phyloP scores from a whole-genome alignment of 1,284 basidiomycete species.

The Ustilago xerochloae region DNA sequence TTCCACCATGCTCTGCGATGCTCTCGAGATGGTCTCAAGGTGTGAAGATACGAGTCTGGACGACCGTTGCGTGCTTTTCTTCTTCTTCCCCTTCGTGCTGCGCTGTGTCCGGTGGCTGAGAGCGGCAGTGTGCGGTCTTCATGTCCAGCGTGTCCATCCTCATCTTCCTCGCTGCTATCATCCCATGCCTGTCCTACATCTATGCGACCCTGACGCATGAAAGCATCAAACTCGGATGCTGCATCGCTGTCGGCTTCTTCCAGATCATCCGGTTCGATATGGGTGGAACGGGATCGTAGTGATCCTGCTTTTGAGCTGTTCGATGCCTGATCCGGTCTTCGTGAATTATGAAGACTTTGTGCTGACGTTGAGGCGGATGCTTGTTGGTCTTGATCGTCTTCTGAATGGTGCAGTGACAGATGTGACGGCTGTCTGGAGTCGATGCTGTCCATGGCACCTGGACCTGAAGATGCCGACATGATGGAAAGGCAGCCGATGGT shows the following conservation, averaged over 20 bases:
- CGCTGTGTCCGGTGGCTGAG: slow-evolving; percentile 19
- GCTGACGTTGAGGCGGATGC: not conserved
- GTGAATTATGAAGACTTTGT: not conserved
- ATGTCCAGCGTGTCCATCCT: slow-evolving; percentile 3
- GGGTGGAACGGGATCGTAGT: not conserved
- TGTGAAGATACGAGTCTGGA: slow-evolving; percentile 30
- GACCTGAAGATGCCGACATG: slow-evolving; percentile 9
- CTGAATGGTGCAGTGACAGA: slow-evolving; percentile 7
- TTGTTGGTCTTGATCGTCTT: not conserved
- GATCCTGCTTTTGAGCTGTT: not conserved
- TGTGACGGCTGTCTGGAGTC: slow-evolving; percentile 24
- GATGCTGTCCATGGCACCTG: not conserved
- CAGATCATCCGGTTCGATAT: slow-evolving; percentile 25
- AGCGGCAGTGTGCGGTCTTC: slow-evolving; percentile 33
- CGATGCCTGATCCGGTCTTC: not conserved
- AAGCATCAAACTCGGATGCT: slow-evolving; percentile 39
- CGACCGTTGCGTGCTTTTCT: not conserved
- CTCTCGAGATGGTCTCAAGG: slow-evolving; percentile 30
- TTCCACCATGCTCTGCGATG: slow-evolving; percentile 46
- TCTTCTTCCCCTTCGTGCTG: slow-evolving; percentile 3
- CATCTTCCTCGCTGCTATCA: slow-evolving; percentile 54
- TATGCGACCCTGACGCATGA: slow-evolving; percentile 41
- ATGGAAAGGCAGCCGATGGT: not conserved
- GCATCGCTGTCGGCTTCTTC: slow-evolving; percentile 49
- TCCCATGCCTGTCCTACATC: slow-evolving; percentile 50